Conservation (phyloP, 192 early-diverging fungal genomes). For the Backusella tuberculispora region DNA sequence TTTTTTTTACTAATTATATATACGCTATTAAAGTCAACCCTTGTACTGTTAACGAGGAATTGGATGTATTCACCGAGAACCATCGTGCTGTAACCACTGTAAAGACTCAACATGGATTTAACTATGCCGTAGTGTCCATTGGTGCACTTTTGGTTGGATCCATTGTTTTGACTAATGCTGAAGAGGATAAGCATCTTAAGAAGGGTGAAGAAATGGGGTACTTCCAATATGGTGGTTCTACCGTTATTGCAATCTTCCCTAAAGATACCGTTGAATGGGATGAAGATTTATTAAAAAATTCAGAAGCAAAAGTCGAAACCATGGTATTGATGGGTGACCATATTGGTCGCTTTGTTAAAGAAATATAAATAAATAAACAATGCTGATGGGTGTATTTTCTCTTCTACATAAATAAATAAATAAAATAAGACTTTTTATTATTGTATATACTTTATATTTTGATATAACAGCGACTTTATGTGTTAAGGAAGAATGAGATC, state of each 20-base stretch:
- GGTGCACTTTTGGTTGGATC: slow-evolving; percentile 78
- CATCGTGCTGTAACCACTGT: slow-evolving; percentile 59
- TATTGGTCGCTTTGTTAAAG: slow-evolving; percentile 35
- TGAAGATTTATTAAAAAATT: slow-evolving; percentile 60
- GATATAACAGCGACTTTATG: no score
- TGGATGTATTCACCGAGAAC: slow-evolving; percentile 80
- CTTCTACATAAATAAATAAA: background rate
- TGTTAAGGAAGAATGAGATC: no score
- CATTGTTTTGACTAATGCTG: slow-evolving; percentile 56
- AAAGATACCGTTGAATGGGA: slow-evolving; percentile 66
- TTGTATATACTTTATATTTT: no score
- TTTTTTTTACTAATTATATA: background rate
- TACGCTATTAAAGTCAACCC: slow-evolving; percentile 57
- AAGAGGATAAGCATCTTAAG: slow-evolving; percentile 47
- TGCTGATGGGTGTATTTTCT: background rate
- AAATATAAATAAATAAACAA: background rate
- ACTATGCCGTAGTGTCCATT: slow-evolving; percentile 63
- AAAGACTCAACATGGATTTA: slow-evolving; percentile 47
- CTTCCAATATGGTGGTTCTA: slow-evolving; percentile 80
- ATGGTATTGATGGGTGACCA: slow-evolving; percentile 50
- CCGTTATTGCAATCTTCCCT: slow-evolving; percentile 69
- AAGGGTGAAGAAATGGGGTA: slow-evolving; percentile 78
- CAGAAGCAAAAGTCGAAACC: slow-evolving; percentile 61
- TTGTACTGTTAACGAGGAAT: slow-evolving; percentile 63
- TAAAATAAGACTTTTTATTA: no score